Conservation (phyloP, 257 asterid species). For the Craterostigma plantagineum region DNA sequence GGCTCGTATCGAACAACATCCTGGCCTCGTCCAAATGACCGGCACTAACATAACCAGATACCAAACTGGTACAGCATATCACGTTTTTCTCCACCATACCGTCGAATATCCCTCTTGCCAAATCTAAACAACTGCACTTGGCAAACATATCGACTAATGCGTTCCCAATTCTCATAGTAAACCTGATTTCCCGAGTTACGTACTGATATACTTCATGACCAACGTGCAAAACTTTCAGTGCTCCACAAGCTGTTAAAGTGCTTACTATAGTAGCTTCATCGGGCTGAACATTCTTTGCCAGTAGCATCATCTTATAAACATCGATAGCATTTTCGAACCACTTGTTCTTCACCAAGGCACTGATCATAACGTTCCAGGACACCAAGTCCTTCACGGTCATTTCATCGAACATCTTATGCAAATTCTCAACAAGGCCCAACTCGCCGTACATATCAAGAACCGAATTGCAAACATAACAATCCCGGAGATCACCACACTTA, state of each 20-base stretch:
- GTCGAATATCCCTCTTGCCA: conserved; percentile 49
- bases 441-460: conserved; percentile 51
- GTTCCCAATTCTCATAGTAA: conserved; percentile 43
- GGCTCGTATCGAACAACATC: conserved; percentile 44
- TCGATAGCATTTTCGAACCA: conserved; percentile 40
- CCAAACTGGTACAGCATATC: conserved; percentile 77
- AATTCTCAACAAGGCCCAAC: conserved; percentile 22
- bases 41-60: conserved; percentile 36
- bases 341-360: conserved; percentile 38
- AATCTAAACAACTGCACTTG: conserved; percentile 46
- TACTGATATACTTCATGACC: conserved; percentile 56
- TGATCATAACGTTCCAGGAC: conserved; percentile 56
- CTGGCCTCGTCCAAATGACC: conserved; percentile 59
- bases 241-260: conserved; percentile 71
- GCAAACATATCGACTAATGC: conserved; percentile 77
- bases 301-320: conserved; percentile 38
- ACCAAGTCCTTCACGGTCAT: conserved; percentile 41
- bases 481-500: conserved; percentile 42
- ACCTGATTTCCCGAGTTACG: conserved; percentile 24
- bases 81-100: conserved; percentile 41
- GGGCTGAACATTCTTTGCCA: conserved; percentile 23
- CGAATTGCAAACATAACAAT: conserved; percentile 53
- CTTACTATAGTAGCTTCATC: conserved; percentile 67
- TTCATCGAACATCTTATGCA: conserved; percentile 53
- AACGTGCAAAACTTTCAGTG: conserved; percentile 41